A percentile compares a stretch with the other conserved stretches of the same genome.
Conservation (phyloP, 139 green algal species). For the Micromonas pusilla region DNA sequence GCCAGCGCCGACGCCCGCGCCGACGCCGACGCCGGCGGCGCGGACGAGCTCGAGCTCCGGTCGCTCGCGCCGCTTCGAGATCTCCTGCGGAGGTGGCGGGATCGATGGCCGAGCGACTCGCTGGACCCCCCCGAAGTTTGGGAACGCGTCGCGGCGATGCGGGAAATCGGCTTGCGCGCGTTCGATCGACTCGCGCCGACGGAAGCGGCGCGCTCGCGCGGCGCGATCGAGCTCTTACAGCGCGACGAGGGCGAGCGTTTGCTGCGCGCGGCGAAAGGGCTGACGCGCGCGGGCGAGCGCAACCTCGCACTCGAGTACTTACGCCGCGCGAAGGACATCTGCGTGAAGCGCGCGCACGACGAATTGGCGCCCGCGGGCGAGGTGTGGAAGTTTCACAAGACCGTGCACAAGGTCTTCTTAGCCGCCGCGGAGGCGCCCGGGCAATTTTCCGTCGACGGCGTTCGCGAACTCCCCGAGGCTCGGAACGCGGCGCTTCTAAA, state of each 20-base stretch:
- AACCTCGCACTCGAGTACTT: background rate
- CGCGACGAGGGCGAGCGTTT: background rate
- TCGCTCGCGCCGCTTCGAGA: background rate
- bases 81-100: background rate
- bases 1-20: background rate
- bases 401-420: background rate
- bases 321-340: background rate
- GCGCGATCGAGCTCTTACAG: background rate
- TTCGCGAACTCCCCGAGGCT: background rate
- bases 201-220: too few relatives aligned
- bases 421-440: too few relatives aligned
- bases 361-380: background rate
- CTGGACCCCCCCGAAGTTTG: constrained; percentile 11
- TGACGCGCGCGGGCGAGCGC: background rate
- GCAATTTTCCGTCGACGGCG: background rate
- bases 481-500: background rate
- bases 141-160: constrained; percentile 3
- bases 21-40: background rate
- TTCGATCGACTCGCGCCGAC: background rate
- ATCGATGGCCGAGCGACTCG: background rate
- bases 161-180: background rate
- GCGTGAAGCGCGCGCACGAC: background rate
- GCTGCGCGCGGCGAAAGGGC: background rate
- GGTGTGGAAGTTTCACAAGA: background rate
- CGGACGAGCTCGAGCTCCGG: background rate